phyloP scores from a whole-genome alignment of 2,329 filamentous ascomycete species.

The Clarireedia monteithiana region DNA sequence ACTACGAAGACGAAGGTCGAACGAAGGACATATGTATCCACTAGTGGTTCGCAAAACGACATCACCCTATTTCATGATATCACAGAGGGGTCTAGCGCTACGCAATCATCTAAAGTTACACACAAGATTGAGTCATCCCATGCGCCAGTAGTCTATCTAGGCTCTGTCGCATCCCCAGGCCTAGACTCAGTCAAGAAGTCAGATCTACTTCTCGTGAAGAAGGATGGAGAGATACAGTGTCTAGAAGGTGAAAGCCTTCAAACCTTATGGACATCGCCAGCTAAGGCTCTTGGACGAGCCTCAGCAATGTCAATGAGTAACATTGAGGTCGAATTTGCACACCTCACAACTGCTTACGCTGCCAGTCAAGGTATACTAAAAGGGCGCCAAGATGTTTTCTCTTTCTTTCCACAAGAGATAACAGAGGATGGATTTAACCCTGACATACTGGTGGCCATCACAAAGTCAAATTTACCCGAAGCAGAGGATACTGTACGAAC shows the following conservation, averaged over 20 bases:
- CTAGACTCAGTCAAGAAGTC: constrained; percentile 8
- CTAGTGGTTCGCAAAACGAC: constrained; percentile 38
- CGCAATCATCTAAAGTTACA: constrained; percentile 42
- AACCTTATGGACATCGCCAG: constrained; percentile 40
- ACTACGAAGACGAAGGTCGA: constrained; percentile 39
- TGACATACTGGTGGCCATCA: constrained; percentile 44
- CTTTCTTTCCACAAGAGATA: constrained; percentile 42
- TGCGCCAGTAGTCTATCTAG: constrained; percentile 37
- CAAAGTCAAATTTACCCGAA: constrained; percentile 16
- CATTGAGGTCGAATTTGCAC: constrained; percentile 25
- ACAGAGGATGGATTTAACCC: constrained; percentile 38
- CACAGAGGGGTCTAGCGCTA: constrained; percentile 43
- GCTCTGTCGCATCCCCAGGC: constrained; percentile 22
- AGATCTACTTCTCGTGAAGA: constrained; percentile 48
- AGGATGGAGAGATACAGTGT: constrained; percentile 53
- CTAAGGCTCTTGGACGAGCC: constrained; percentile 27
- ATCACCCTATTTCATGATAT: constrained; percentile 54
- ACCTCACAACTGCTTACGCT: constrained; percentile 26
- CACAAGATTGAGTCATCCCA: constrained; percentile 34
- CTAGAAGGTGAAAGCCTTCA: constrained; percentile 49
- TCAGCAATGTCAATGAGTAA: constrained; percentile 30
- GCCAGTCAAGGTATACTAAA: constrained; percentile 36
- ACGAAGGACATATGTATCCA: constrained; percentile 56
- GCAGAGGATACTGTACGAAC: constrained; percentile 12
- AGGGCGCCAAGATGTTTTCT: constrained; percentile 44